phyloP scores from a whole-genome alignment of 1,139 yeast species.

The Hyphopichia khmerensis region DNA sequence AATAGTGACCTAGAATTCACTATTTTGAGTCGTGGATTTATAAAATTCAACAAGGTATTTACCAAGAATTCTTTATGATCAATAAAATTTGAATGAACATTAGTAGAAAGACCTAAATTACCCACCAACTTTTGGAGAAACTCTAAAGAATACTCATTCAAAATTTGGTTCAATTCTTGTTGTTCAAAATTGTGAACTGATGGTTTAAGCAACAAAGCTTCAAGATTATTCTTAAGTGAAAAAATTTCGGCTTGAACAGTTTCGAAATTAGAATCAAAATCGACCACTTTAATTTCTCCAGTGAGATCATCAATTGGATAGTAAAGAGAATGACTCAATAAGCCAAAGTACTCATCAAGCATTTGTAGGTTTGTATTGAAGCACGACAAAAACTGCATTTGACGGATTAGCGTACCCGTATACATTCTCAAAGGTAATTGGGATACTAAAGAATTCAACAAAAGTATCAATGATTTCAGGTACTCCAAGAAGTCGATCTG shows the following conservation, averaged over 20 bases:
- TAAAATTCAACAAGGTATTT: too few species aligned
- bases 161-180: too few species aligned
- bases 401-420: constrained; percentile 30
- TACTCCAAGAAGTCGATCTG: background rate
- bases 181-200: too few species aligned
- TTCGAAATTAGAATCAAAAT: background rate
- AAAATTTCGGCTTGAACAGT: background rate
- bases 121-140: background rate
- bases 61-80: too few species aligned
- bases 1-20: too few species aligned
- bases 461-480: background rate
- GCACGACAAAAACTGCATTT: constrained; percentile 14
- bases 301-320: constrained; percentile 45
- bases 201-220: too few species aligned
- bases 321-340: constrained; percentile 22
- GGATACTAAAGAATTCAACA: constrained; percentile 27
- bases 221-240: background rate
- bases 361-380: background rate
- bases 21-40: too few species aligned
- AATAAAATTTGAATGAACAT: too few species aligned
- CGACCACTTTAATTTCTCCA: constrained; percentile 18
- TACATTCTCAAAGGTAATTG: constrained; percentile 44
- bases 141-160: background rate
- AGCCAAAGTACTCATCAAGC: background rate
- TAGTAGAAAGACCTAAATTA: too few species aligned